These are phyloP conservation scores for Lipomyces oligophaga DNA, from an alignment of 805 yeast species.

Conservation along the genomic window DNA sequence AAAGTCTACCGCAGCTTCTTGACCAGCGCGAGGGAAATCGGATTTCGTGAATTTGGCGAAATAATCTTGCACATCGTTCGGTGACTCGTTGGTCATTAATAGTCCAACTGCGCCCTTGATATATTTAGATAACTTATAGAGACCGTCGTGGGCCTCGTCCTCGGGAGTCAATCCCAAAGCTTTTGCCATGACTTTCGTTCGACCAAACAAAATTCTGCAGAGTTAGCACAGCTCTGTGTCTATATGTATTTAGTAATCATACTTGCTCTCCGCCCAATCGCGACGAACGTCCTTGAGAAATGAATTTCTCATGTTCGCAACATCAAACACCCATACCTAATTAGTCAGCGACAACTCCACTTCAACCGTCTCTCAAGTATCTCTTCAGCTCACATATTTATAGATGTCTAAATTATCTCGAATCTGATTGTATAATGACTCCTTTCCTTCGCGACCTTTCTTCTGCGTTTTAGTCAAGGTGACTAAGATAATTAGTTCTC, in stretches of 20 bases:
- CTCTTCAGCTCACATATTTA: constrained; percentile 52
- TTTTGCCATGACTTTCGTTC: constrained; percentile 86
- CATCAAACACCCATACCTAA: constrained; percentile 68
- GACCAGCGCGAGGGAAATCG: constrained; percentile 88
- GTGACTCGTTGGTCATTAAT: constrained; percentile 82
- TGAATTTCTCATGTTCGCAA: constrained; percentile 93
- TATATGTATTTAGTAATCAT: neutral
- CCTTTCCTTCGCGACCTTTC: constrained; percentile 91
- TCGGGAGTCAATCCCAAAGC: constrained; percentile 85
- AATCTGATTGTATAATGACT: constrained; percentile 83
- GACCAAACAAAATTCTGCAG: constrained; percentile 70
- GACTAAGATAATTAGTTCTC: constrained; percentile 41
- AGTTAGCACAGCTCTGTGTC: no score
- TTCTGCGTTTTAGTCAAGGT: constrained; percentile 94
- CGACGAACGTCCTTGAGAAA: constrained; percentile 88
- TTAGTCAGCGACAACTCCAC: neutral
- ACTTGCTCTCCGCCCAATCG: constrained; percentile 83
- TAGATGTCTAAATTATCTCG: constrained; percentile 73
- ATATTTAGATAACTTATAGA: constrained; percentile 59
- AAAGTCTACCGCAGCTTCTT: constrained; percentile 77
- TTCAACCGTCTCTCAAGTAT: neutral
- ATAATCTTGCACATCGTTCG: constrained; percentile 85
- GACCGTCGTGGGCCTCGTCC: constrained; percentile 84
- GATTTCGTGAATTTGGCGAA: constrained; percentile 71
- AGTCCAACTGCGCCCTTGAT: constrained; percentile 75